A percentile compares a stretch with the other conserved stretches of the same genome.
Conservation (phyloP, 1,284 basidiomycete species). For the Marasmius tenuissimus region DNA sequence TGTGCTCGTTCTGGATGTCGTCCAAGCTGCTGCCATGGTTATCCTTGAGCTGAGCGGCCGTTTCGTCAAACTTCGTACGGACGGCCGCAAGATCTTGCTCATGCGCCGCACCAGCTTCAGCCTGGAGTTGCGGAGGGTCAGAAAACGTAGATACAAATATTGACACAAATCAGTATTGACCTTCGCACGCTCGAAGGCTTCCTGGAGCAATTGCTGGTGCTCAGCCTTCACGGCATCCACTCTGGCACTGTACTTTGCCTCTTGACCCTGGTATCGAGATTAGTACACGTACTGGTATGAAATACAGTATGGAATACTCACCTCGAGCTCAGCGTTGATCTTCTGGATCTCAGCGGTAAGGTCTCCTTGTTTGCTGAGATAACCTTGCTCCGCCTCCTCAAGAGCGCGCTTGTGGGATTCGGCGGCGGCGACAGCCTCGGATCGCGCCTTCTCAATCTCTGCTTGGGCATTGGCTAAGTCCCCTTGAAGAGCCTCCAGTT, state of each 20-base stretch:
- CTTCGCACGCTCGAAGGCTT: slow-evolving; percentile 78
- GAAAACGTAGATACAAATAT: not conserved
- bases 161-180: slow-evolving; percentile 32
- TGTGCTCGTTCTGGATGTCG: slow-evolving; percentile 62
- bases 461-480: slow-evolving; percentile 45
- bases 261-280: slow-evolving; percentile 52
- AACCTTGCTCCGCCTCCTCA: slow-evolving; percentile 48
- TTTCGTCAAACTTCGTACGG: slow-evolving; percentile 61
- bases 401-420: slow-evolving; percentile 49
- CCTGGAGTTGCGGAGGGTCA: slow-evolving; percentile 34
- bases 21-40: slow-evolving; percentile 62
- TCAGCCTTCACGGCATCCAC: slow-evolving; percentile 68
- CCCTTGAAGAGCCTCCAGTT: slow-evolving; percentile 45
- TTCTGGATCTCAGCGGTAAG: slow-evolving; percentile 58
- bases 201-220: slow-evolving; percentile 61
- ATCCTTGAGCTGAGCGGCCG: slow-evolving; percentile 66
- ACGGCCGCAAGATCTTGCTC: slow-evolving; percentile 69
- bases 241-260: slow-evolving; percentile 64
- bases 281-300: slow-evolving; percentile 7
- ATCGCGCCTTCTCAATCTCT: slow-evolving; percentile 49
- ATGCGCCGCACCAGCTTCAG: slow-evolving; percentile 66
- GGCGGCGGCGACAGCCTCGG: slow-evolving; percentile 41
- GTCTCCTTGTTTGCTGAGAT: slow-evolving; percentile 50
- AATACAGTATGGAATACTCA: slow-evolving; percentile 26
- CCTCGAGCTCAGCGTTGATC: slow-evolving; percentile 64